Evolutionary conservation across 257 asterid species (phyloP).

Genomic region (Cordia subcordata): DNA sequence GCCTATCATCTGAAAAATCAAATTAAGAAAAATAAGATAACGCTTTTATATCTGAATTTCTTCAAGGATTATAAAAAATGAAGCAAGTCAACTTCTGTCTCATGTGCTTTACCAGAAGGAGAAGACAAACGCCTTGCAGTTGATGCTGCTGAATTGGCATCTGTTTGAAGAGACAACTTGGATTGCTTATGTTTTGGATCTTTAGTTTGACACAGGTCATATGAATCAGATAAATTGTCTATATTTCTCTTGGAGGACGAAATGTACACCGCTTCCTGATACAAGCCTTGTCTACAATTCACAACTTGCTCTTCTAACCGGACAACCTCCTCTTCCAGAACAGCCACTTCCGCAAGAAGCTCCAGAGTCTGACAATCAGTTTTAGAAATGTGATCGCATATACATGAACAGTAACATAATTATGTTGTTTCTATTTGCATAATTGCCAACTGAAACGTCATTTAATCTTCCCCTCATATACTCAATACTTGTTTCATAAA

Average conservation of each 20-base stretch:
- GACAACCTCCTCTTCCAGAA: slow-evolving; percentile 94
- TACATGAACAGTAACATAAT: neutral
- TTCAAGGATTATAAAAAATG: neutral
- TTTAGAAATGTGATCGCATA: slow-evolving; percentile 11
- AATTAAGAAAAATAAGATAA: slow-evolving; percentile 1
- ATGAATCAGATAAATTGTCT: slow-evolving; percentile 40
- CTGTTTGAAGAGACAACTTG: slow-evolving; percentile 34
- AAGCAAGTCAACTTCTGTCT: neutral
- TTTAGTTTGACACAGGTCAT: slow-evolving; percentile 27
- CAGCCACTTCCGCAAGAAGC: slow-evolving; percentile 97
- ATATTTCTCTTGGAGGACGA: slow-evolving; percentile 58
- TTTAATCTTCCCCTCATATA: no score
- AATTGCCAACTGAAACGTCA: neutral
- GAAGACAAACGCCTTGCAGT: slow-evolving; percentile 24
- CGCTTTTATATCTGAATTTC: neutral
- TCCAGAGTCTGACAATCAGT: slow-evolving; percentile 59
- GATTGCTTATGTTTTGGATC: slow-evolving; percentile 44
- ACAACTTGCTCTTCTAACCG: slow-evolving; percentile 90
- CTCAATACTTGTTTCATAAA: no score
- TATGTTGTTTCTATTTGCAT: neutral
- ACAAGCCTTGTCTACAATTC: slow-evolving; percentile 75
- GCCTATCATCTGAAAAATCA: slow-evolving; percentile 39
- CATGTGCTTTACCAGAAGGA: slow-evolving; percentile 34
- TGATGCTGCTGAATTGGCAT: slow-evolving; percentile 23
- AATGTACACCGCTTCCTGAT: slow-evolving; percentile 80